Percentiles rank a stretch among this genome's conserved stretches.
Evolutionary conservation across 2,329 filamentous ascomycete species (phyloP).

Genomic region (Cladosporium sp.): DNA sequence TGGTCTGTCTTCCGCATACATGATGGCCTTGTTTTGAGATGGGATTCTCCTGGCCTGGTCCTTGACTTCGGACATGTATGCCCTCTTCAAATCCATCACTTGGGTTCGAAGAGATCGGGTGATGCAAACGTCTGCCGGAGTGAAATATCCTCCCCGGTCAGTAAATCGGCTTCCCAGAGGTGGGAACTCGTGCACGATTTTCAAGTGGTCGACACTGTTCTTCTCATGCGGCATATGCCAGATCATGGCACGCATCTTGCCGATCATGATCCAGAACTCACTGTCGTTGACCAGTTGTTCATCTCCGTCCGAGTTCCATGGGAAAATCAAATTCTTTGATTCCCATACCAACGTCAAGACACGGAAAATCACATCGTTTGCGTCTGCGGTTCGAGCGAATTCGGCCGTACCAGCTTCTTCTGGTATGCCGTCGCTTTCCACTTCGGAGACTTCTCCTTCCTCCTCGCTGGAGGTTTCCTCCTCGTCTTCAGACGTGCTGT

Average conservation of each 20-base stretch:
- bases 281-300: neutral
- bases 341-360: neutral
- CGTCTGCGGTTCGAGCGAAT: neutral
- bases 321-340: neutral
- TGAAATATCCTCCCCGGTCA: neutral
- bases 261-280: neutral
- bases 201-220: neutral
- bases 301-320: neutral
- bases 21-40: too few relatives aligned
- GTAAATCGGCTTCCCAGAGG: neutral
- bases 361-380: neutral
- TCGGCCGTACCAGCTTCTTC: neutral
- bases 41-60: too few relatives aligned
- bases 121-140: neutral
- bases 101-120: too few relatives aligned
- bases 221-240: neutral
- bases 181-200: neutral
- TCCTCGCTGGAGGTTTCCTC: neutral
- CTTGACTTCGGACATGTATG: too few relatives aligned
- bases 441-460: neutral
- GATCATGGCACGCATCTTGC: neutral
- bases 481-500: too few relatives aligned
- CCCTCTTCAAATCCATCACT: too few relatives aligned
- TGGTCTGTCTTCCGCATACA: too few relatives aligned
- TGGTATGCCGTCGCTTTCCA: neutral